Evolutionary conservation across 2,329 filamentous ascomycete species (phyloP).

Genomic region (Sclerotinia spermophila): DNA sequence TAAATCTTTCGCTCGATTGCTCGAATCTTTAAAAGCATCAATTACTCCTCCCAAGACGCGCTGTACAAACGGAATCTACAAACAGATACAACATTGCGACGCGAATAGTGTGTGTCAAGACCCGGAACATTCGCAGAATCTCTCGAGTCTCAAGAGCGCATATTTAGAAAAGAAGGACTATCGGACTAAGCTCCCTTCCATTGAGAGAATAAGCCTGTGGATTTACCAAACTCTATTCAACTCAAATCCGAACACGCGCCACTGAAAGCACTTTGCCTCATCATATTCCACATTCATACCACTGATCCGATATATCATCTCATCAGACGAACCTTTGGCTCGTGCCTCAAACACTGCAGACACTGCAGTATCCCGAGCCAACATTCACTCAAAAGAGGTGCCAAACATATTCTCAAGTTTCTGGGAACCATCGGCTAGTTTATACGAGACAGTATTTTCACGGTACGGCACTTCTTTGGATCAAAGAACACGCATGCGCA

Average conservation of each 20-base stretch:
- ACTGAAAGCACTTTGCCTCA: slow-evolving; percentile 6
- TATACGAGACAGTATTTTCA: background rate
- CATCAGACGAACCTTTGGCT: slow-evolving; percentile 36
- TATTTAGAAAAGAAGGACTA: background rate
- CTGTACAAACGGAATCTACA: background rate
- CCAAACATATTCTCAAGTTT: background rate
- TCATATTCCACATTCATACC: slow-evolving; percentile 7
- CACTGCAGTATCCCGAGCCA: slow-evolving; percentile 30
- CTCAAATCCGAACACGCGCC: slow-evolving; percentile 2
- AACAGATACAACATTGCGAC: background rate
- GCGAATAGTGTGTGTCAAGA: background rate
- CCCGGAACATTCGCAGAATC: background rate
- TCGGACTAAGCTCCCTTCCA: background rate
- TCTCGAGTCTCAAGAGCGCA: background rate
- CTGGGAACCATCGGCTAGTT: background rate
- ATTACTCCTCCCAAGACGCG: background rate
- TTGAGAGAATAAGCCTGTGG: background rate
- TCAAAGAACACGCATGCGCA: background rate
- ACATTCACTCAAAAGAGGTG: slow-evolving; percentile 12
- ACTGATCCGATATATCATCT: slow-evolving; percentile 23
- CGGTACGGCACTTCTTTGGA: background rate
- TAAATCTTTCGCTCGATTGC: background rate
- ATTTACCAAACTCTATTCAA: background rate
- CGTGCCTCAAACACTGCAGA: slow-evolving; percentile 34
- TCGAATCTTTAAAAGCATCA: background rate